Conservation (phyloP, 768 basidiomycete genomes). For the Leccinum subtestaceum region DNA sequence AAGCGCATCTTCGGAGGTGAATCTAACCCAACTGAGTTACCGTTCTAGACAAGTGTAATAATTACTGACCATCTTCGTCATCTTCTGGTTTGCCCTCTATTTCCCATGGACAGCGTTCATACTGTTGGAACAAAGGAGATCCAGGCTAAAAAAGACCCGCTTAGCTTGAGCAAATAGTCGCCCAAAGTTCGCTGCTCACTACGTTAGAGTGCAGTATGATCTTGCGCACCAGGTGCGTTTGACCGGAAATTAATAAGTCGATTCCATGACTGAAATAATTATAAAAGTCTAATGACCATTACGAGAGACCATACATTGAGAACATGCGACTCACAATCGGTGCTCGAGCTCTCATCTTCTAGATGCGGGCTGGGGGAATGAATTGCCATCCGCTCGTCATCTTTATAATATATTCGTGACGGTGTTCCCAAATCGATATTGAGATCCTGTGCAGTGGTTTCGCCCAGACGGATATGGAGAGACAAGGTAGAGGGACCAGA, state of each 20-base stretch:
- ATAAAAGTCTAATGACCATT: slow-evolving; percentile 66
- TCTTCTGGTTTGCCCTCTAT: slow-evolving; percentile 78
- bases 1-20: slow-evolving; percentile 73
- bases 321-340: slow-evolving; percentile 43
- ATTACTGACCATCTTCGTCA: slow-evolving; percentile 68
- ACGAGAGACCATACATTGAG: neutral
- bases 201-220: slow-evolving; percentile 87
- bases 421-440: slow-evolving; percentile 78
- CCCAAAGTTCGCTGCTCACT: slow-evolving; percentile 42
- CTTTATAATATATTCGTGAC: slow-evolving; percentile 76
- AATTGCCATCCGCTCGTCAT: slow-evolving; percentile 85
- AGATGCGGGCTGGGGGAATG: slow-evolving; percentile 50
- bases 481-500: slow-evolving; percentile 36
- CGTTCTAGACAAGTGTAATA: neutral
- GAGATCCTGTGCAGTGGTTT: slow-evolving; percentile 82
- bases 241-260: slow-evolving; percentile 78
- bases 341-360: slow-evolving; percentile 47
- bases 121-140: slow-evolving; percentile 83
- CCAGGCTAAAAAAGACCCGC: slow-evolving; percentile 57
- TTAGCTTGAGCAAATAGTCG: neutral
- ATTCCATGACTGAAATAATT: slow-evolving; percentile 93
- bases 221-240: slow-evolving; percentile 73
- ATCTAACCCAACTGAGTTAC: slow-evolving; percentile 40
- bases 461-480: slow-evolving; percentile 61
- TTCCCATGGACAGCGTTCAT: slow-evolving; percentile 91